Evolutionary conservation across 768 basidiomycete species (phyloP).

Genomic region (Leccinum disarticulatum): DNA sequence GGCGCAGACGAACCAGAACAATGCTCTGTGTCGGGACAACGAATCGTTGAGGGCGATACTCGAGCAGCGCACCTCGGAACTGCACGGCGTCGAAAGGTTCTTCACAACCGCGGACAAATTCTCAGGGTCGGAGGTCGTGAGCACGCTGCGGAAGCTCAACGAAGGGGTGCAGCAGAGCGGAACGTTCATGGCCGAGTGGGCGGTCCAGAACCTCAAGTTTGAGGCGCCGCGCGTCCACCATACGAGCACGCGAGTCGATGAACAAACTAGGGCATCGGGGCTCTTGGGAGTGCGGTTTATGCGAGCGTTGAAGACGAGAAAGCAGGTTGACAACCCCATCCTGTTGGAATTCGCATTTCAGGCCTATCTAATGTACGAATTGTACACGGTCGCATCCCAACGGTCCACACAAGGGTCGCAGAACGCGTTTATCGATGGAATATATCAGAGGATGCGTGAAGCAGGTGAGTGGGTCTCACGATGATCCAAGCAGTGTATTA

Average conservation of each 20-base stretch:
- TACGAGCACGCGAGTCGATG: slow-evolving; percentile 2
- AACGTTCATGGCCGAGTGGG: slow-evolving; percentile 43
- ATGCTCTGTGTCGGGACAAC: neutral
- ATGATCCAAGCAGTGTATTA: neutral
- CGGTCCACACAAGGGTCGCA: slow-evolving; percentile 22
- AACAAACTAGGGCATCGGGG: slow-evolving; percentile 11
- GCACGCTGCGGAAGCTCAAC: slow-evolving; percentile 44
- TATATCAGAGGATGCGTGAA: slow-evolving; percentile 36
- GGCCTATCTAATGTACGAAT: slow-evolving; percentile 22
- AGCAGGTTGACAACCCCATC: slow-evolving; percentile 27
- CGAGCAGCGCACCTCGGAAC: slow-evolving; percentile 40
- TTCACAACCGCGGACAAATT: slow-evolving; percentile 40
- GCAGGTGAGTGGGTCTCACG: slow-evolving; percentile 27
- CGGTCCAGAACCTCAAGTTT: slow-evolving; percentile 38
- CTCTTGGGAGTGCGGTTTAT: slow-evolving; percentile 17
- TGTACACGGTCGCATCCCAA: slow-evolving; percentile 18
- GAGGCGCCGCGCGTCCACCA: slow-evolving; percentile 5
- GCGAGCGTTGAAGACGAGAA: slow-evolving; percentile 17
- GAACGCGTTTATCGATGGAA: slow-evolving; percentile 13
- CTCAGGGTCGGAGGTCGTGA: slow-evolving; percentile 45
- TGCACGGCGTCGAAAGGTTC: slow-evolving; percentile 43
- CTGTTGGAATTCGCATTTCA: slow-evolving; percentile 35
- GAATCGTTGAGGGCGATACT: slow-evolving; percentile 28
- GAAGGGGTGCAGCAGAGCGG: slow-evolving; percentile 46
- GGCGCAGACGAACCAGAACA: slow-evolving; percentile 14